Evolutionary conservation across 2,329 filamentous ascomycete genomes (phyloP).

Genomic region (Albifimbria verrucaria): DNA sequence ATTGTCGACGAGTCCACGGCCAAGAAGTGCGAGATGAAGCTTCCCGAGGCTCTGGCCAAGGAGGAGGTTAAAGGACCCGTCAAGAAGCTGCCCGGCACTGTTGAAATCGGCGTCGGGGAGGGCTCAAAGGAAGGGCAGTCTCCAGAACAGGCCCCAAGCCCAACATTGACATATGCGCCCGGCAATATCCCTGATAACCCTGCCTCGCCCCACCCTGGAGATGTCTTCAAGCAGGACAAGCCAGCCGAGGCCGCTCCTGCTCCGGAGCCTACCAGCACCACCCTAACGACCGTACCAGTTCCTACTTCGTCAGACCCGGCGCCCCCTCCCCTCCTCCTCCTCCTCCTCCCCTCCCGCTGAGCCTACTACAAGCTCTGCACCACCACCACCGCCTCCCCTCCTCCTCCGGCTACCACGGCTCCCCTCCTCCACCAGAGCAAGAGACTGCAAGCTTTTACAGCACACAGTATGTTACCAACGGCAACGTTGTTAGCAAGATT

Average conservation of each 20-base stretch:
- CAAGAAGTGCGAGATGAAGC: conserved; percentile 59
- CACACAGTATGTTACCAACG: conserved; percentile 51
- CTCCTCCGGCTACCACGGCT: conserved; percentile 12
- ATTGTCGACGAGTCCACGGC: conserved; percentile 60
- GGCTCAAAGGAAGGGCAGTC: conserved; percentile 11
- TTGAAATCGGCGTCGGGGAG: conserved; percentile 37
- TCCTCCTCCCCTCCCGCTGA: conserved; percentile 8
- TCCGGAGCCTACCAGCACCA: neutral
- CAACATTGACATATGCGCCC: conserved; percentile 32
- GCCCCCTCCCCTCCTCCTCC: conserved; percentile 5
- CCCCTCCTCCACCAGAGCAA: conserved; percentile 18
- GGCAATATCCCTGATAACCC: conserved; percentile 28
- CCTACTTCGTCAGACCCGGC: neutral
- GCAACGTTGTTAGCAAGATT: conserved; percentile 51
- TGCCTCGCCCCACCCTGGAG: conserved; percentile 35
- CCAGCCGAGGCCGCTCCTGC: conserved; percentile 5
- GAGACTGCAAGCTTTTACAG: conserved; percentile 37
- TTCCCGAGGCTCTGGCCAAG: conserved; percentile 49
- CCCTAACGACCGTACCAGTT: conserved; percentile 7
- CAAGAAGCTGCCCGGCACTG: conserved; percentile 62
- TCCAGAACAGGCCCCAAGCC: conserved; percentile 9
- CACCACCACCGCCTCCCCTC: conserved; percentile 8
- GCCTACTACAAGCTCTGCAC: conserved; percentile 9
- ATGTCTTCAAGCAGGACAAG: conserved; percentile 37
- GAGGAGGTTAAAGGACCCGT: conserved; percentile 60